Percentiles rank a stretch among this genome's conserved stretches.
Evolutionary conservation across 768 basidiomycete species (phyloP).

Genomic region (Leccinum boreale): DNA sequence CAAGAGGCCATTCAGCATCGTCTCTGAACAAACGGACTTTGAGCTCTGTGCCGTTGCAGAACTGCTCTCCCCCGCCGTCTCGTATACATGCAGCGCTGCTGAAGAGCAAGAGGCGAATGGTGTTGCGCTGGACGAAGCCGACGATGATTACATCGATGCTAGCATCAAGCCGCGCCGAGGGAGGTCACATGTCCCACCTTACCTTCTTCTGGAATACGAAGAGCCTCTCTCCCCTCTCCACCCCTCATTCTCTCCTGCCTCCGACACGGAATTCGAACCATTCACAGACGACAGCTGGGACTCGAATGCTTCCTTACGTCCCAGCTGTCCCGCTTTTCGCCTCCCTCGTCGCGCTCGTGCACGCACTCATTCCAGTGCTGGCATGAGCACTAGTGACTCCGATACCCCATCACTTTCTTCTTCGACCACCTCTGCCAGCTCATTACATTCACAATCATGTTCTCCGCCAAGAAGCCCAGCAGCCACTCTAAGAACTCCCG

Average conservation of each 20-base stretch:
- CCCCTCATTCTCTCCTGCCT: slow-evolving; percentile 21
- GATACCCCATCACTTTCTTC: slow-evolving; percentile 50
- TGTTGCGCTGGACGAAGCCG: slow-evolving; percentile 25
- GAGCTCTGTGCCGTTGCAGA: slow-evolving; percentile 53
- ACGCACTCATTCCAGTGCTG: slow-evolving; percentile 26
- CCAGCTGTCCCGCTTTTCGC: slow-evolving; percentile 27
- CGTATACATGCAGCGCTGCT: slow-evolving; percentile 19
- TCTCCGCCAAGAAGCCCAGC: slow-evolving; percentile 35
- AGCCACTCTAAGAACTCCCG: slow-evolving; percentile 30
- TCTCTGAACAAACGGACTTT: slow-evolving; percentile 47
- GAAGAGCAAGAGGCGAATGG: slow-evolving; percentile 25
- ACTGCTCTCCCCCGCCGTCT: slow-evolving; percentile 38
- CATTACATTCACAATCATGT: slow-evolving; percentile 31
- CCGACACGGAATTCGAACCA: slow-evolving; percentile 36
- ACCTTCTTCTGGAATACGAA: slow-evolving; percentile 32
- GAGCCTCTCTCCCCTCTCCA: slow-evolving; percentile 29
- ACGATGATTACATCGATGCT: slow-evolving; percentile 30
- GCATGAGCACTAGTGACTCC: slow-evolving; percentile 35
- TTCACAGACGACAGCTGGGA: slow-evolving; percentile 29
- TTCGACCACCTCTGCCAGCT: slow-evolving; percentile 38
- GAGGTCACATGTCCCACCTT: slow-evolving; percentile 11
- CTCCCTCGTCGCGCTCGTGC: slow-evolving; percentile 33
- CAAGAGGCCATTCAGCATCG: slow-evolving; percentile 37
- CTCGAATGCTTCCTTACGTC: slow-evolving; percentile 17
- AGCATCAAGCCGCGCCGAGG: slow-evolving; percentile 14